Evolutionary conservation across 768 basidiomycete species (phyloP).

Genomic region (Trametes punicea): DNA sequence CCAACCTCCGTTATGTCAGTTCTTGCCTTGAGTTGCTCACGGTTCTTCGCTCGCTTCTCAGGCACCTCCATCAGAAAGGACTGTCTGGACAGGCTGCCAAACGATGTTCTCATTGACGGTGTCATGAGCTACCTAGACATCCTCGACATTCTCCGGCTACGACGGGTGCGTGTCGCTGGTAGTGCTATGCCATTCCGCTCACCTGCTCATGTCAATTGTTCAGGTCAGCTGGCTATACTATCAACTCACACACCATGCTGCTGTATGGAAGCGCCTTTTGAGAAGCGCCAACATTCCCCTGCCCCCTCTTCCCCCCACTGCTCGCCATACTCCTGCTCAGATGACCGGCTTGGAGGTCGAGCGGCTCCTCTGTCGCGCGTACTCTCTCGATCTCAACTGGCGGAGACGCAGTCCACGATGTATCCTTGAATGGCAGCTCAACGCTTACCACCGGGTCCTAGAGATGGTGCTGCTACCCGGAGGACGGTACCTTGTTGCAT

Average conservation of each 20-base stretch:
- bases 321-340: constrained; percentile 36
- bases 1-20: too few relatives aligned
- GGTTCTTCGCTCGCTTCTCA: background rate
- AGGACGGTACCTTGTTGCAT: constrained; percentile 65
- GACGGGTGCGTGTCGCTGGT: constrained; percentile 29
- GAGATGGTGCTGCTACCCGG: constrained; percentile 62
- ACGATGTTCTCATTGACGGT: constrained; percentile 38
- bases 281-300: constrained; percentile 50
- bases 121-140: constrained; percentile 36
- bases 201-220: background rate
- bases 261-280: constrained; percentile 68
- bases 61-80: background rate
- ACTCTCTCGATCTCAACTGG: constrained; percentile 63
- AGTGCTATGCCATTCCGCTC: background rate
- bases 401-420: constrained; percentile 37
- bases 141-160: constrained; percentile 36
- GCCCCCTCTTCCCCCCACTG: constrained; percentile 59
- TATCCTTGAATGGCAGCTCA: constrained; percentile 26
- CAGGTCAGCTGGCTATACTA: constrained; percentile 61
- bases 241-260: constrained; percentile 60
- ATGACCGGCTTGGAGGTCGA: constrained; percentile 45
- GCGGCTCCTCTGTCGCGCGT: constrained; percentile 55
- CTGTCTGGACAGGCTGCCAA: constrained; percentile 29
- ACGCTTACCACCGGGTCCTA: constrained; percentile 37
- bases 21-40: background rate